phyloP scores from a whole-genome alignment of 1,139 yeast species.

The Diutina sp. region DNA sequence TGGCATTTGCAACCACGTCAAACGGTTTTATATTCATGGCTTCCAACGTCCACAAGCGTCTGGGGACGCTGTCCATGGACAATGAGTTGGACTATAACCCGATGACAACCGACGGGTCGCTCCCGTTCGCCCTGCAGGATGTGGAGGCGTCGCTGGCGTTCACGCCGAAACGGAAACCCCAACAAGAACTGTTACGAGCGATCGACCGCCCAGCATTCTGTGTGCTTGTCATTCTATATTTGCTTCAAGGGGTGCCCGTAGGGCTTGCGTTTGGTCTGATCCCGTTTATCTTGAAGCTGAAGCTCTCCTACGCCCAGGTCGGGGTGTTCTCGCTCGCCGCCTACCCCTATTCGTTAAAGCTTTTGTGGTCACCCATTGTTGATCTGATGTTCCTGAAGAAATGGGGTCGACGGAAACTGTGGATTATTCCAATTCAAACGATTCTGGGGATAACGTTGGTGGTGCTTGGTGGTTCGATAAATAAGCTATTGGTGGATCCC shows the following conservation, averaged over 20 bases:
- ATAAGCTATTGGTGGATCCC: slow-evolving; percentile 43
- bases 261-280: slow-evolving; percentile 93
- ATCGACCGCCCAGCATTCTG: slow-evolving; percentile 35
- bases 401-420: slow-evolving; percentile 76
- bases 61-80: background rate
- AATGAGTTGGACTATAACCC: background rate
- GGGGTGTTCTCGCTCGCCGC: slow-evolving; percentile 88
- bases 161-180: background rate
- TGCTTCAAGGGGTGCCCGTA: slow-evolving; percentile 90
- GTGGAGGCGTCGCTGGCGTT: background rate
- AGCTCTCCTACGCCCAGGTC: slow-evolving; percentile 76
- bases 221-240: slow-evolving; percentile 57
- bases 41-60: slow-evolving; percentile 1
- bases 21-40: background rate
- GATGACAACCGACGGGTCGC: background rate
- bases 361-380: slow-evolving; percentile 92
- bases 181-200: background rate
- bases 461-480: slow-evolving; percentile 47
- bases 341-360: slow-evolving; percentile 85
- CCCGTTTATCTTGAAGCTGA: slow-evolving; percentile 81
- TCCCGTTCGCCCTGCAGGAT: background rate
- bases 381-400: slow-evolving; percentile 64
- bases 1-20: background rate
- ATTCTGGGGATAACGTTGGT: slow-evolving; percentile 61
- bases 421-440: slow-evolving; percentile 90